phyloP scores from a whole-genome alignment of 768 basidiomycete species.

The Suillus subalutaceus region DNA sequence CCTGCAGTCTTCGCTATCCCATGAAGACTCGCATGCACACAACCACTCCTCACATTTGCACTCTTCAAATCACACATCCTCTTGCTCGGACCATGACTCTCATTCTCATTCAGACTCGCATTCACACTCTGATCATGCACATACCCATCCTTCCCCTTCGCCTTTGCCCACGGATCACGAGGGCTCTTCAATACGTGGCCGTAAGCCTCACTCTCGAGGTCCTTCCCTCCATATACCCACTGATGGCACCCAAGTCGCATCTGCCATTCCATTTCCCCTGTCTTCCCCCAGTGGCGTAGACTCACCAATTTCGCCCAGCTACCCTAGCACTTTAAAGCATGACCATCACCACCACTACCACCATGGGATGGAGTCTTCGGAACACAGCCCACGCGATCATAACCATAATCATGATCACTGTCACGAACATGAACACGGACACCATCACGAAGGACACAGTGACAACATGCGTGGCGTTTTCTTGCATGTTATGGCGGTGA shows the following conservation, averaged over 20 bases:
- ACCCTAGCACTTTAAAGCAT: conserved; percentile 51
- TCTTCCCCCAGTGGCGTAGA: conserved; percentile 27
- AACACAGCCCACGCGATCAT: conserved; percentile 36
- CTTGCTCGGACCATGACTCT: conserved; percentile 29
- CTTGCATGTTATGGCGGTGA: conserved; percentile 92
- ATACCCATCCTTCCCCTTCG: conserved; percentile 16
- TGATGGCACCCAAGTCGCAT: conserved; percentile 23
- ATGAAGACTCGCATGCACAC: conserved; percentile 25
- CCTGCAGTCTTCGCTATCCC: conserved; percentile 28
- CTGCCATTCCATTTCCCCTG: conserved; percentile 28
- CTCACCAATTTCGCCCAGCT: conserved; percentile 69
- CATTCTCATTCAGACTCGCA: conserved; percentile 19
- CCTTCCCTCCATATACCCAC: conserved; percentile 42
- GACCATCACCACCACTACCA: conserved; percentile 45
- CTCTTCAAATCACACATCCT: conserved; percentile 25
- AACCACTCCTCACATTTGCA: conserved; percentile 29
- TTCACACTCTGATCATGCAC: conserved; percentile 22
- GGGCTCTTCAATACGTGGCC: conserved; percentile 27
- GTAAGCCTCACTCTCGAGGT: conserved; percentile 42
- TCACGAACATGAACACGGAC: conserved; percentile 55
- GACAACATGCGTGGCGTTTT: conserved; percentile 99
- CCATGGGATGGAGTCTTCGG: conserved; percentile 17
- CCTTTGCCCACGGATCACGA: conserved; percentile 11
- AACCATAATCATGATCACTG: conserved; percentile 53
- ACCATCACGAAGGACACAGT: conserved; percentile 80